Base-by-base conservation (phyloP, 2,329 filamentous ascomycete species). In the Diplodia intermedia region DNA sequence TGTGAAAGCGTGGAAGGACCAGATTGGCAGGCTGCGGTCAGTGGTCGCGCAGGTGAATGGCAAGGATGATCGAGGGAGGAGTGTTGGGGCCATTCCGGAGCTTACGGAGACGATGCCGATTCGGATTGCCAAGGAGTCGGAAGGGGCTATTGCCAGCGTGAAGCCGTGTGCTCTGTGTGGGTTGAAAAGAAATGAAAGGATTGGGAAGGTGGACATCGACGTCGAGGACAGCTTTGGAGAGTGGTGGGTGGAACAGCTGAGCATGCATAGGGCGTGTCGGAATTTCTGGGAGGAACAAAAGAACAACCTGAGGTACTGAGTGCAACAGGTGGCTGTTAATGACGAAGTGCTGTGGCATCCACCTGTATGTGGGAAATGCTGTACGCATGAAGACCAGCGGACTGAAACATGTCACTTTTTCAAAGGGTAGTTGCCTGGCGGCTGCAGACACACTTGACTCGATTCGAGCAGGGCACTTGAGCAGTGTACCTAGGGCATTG, bases 151-250 rank as follows among this genome's bases (percentile, higher is more conserved):
- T 9, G 91, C 88, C 26, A 91, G 92, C 3, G 83, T 88, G 0
- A 90, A 91, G 78, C 83, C 90, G 0, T 98, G 94, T 80, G 86
- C 94, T 62, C 82, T 98, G 38, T 98, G 94, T 78, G 94, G 94
- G 0, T 79, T 98, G 71, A 95, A 92, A 81, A 85, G 94, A 71
- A 93, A 97, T 50, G 94, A 98, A 80, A 86, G 94, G 61, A 84
- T 97, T 12, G 79, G 82, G 23, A 92, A 89, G 75, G 86, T 95
- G 40, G 93, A 97, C 74, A 82, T 89, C 65, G 85, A 89, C 31
- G 88, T 96, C 9, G 89, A 94, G 73, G 94, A 98, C 78, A 93
- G 91, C 77, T 97, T 97, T 82, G 93, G 93, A 14, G 94, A 98
- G 81, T 98, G 93, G 92, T 98, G 94, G 94, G 84, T 91, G 52